Evolutionary conservation across 2,329 filamentous ascomycete species (phyloP).

Genomic region (Dactylella cylindrospora): DNA sequence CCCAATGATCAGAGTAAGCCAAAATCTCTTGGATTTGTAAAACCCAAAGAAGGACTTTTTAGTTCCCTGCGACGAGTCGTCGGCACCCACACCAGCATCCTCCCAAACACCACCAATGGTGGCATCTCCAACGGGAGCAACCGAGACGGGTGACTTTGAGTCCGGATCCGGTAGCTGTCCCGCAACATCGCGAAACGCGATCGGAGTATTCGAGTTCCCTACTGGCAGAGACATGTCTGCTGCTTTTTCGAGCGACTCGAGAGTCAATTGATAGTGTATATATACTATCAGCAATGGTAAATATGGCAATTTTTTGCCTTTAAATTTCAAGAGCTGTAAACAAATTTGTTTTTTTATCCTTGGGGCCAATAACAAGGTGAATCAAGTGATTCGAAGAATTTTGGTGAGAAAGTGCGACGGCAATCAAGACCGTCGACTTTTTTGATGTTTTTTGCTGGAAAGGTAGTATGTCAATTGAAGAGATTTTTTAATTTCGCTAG

Average conservation of each 20-base stretch:
- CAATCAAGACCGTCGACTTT: slow-evolving; percentile 14
- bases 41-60: slow-evolving; percentile 61
- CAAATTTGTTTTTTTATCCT: slow-evolving; percentile 45
- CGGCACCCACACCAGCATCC: slow-evolving; percentile 42
- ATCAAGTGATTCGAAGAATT: slow-evolving; percentile 43
- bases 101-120: slow-evolving; percentile 40
- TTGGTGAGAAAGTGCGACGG: slow-evolving; percentile 7
- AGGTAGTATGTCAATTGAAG: slow-evolving; percentile 2
- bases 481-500: not conserved
- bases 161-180: no score
- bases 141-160: no score
- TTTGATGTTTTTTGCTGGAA: not conserved
- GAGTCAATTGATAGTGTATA: no score
- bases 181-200: no score
- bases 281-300: no score
- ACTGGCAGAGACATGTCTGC: no score
- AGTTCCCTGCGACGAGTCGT: slow-evolving; percentile 34
- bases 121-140: no score
- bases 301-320: slow-evolving; percentile 1
- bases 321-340: no score
- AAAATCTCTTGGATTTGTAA: slow-evolving; percentile 82
- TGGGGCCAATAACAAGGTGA: slow-evolving; percentile 45
- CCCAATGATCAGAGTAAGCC: slow-evolving; percentile 76
- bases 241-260: no score
- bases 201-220: no score